Evolutionary conservation across 2,329 filamentous ascomycete species (phyloP), one percentile per base, ranked within the genome.

Genomic region (Dothidotthia symphoricarpi): DNA sequence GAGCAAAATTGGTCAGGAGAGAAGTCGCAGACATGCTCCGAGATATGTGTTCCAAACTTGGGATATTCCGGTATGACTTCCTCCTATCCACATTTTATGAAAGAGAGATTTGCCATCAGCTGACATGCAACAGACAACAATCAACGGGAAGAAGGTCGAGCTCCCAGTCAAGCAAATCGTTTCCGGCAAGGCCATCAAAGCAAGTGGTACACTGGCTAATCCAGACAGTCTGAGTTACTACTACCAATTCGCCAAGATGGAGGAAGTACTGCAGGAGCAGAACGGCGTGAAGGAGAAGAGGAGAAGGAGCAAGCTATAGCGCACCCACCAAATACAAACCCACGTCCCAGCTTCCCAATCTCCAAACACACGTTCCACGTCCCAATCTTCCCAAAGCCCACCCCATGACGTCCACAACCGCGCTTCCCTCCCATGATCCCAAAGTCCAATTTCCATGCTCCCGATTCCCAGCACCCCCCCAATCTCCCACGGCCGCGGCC

Each of bases 81-180:
- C 29, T 36, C 13, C 13, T 10, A 8, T 19, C 10, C 12, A 5
- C 3, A 12, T 6, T 16, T 12, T 17, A 6, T 11, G 15, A 15
- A 34, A n/a, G 24, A 27, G 26, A 12, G n/a, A 12, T 5, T 11
- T 4, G 11, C 14, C 28, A 15, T 28, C 30, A 26, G 34, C 42
- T 41, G 19, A 45, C 14, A 6, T 2, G n/a, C 10, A 16, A 30
- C 31, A 88, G 81, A 86, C 82, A 0, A 93, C 87, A 0, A 81
- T 93, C 46, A 93, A 91, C 59, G 67, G 87, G 33, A 93, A 93
- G 64, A 93, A 93, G 65, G 87, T 93, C 3, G 87, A 93, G 63
- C 55, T 93, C 35, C 86, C 86, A 0, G 84, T 93, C 19, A 93
- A 93, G 69, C 83, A 87, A 58, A 93, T 93, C 47, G 82, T 93